Base-by-base conservation (phyloP, 2,329 filamentous ascomycete species). In the Penicillium sp. region DNA sequence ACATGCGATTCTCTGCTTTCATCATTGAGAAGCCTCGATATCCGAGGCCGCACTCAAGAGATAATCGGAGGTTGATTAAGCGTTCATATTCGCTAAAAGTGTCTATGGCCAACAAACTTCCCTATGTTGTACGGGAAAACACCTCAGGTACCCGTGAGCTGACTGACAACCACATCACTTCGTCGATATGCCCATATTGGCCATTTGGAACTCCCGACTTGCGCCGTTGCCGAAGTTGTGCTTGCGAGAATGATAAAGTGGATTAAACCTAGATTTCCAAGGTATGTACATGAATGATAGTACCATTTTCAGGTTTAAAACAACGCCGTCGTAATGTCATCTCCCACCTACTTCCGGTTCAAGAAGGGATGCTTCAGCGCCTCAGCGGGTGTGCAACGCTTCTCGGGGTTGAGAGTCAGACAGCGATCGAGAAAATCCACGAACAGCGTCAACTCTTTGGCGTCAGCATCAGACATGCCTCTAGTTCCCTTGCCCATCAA, bases 311-410 rank as follows among this genome's bases (percentile, higher is more conserved):
- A 14, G 14, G 26, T 7, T 14, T 1, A 22, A 22, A 46, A 48
- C 25, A 48, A 48, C 45, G 45, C 45, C 26, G 26, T 48, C 45
- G 11, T 48, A 48, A 48, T 16, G 26, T 48, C 45, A 48, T 48
- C 6, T 30, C 45, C 14, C 26, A n/a, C 30, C 42, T 58, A 61
- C 58, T 74, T 71, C 73, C 83, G 79, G 28, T 79, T 81, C 69
- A 98, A 92, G 77, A 98, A 98, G 1, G 91, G 91, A 80, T 98
- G 94, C 72, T 88, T 89, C 69, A 98, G 80, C 52, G 95, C 95
- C 71, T 98, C 93, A 14, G 85, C 82, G 0, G 95, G 91, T 51
- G 91, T 94, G 71, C 95, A 91, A 64, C 95, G 86, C 82, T 96
- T 96, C 75, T 97, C 93, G 0, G 94, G 92, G 73, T 98, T 97